These are phyloP conservation scores for Chionographis japonica DNA, from an alignment of 106 monocot species.

Conservation along the genomic window DNA sequence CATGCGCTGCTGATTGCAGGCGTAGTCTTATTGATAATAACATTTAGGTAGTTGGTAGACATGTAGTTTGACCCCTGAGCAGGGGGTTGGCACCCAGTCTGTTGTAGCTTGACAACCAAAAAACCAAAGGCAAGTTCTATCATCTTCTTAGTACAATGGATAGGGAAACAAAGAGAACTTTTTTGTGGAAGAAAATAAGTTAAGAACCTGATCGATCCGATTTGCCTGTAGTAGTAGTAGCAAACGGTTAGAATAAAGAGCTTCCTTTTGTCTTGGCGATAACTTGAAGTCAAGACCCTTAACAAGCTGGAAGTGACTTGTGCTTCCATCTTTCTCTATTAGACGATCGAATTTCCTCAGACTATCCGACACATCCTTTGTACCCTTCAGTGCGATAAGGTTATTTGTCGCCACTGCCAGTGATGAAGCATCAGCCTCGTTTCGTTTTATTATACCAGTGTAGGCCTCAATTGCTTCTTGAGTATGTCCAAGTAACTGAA, in stretches of 20 bases:
- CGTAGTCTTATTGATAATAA: too few species aligned
- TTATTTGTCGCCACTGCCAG: constrained; percentile 87
- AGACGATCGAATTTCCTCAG: constrained; percentile 75
- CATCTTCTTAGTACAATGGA: too few species aligned
- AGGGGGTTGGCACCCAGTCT: too few species aligned
- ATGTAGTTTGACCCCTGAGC: too few species aligned
- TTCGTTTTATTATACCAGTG: constrained; percentile 45
- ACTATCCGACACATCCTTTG: constrained; percentile 87
- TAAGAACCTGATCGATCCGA: constrained; percentile 77
- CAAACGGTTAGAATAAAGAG: constrained; percentile 65
- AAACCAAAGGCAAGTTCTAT: too few species aligned
- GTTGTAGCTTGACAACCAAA: too few species aligned
- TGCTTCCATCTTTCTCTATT: constrained; percentile 44
- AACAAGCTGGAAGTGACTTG: constrained; percentile 52
- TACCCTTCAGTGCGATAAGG: constrained; percentile 70
- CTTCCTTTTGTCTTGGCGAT: constrained; percentile 73
- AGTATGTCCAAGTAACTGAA: constrained; percentile 62
- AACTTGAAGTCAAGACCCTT: constrained; percentile 69
- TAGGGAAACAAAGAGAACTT: too few species aligned
- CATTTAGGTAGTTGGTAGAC: too few species aligned
- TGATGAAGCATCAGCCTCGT: constrained; percentile 76
- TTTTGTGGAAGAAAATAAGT: too few species aligned
- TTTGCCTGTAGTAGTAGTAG: constrained; percentile 92
- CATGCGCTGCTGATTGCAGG: too few species aligned
- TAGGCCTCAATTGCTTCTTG: constrained; percentile 77